Percentiles rank a stretch among this genome's conserved stretches.
Conservation (phyloP, 2,329 filamentous ascomycete species). For the Scedosporium minutisporum region DNA sequence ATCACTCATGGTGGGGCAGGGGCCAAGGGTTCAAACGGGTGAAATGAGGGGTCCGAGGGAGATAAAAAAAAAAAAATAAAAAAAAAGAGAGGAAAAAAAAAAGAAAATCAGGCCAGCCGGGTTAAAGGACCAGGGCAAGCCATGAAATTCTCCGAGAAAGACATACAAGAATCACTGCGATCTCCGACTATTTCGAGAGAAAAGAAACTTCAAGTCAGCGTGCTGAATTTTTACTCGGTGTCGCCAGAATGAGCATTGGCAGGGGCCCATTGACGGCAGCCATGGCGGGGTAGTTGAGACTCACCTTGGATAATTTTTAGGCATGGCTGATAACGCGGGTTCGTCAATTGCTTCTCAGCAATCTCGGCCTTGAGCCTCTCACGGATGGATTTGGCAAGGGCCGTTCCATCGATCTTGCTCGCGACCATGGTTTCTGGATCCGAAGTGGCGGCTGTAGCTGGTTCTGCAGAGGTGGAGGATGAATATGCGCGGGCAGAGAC, state of each 20-base stretch:
- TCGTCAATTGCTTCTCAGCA: constrained; percentile 66
- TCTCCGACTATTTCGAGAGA: constrained; percentile 59
- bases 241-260: constrained; percentile 5
- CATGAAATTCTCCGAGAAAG: background rate
- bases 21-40: background rate
- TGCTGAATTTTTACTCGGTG: background rate
- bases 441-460: background rate
- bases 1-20: constrained; percentile 9
- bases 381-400: constrained; percentile 85
- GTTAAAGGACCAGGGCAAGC: background rate
- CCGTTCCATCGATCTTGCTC: constrained; percentile 88
- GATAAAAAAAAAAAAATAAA: background rate
- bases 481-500: background rate
- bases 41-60: background rate
- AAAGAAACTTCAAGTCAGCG: constrained; percentile 6
- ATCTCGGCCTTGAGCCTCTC: constrained; percentile 75
- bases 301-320: constrained; percentile 92
- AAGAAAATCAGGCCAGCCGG: constrained; percentile 9
- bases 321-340: constrained; percentile 79
- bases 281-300: constrained; percentile 15
- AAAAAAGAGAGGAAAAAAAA: background rate
- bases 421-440: constrained; percentile 59
- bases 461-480: background rate
- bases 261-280: background rate
- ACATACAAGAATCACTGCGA: constrained; percentile 80